Base-by-base conservation (phyloP, 1,284 basidiomycete genomes). In the Grifola frondosa region DNA sequence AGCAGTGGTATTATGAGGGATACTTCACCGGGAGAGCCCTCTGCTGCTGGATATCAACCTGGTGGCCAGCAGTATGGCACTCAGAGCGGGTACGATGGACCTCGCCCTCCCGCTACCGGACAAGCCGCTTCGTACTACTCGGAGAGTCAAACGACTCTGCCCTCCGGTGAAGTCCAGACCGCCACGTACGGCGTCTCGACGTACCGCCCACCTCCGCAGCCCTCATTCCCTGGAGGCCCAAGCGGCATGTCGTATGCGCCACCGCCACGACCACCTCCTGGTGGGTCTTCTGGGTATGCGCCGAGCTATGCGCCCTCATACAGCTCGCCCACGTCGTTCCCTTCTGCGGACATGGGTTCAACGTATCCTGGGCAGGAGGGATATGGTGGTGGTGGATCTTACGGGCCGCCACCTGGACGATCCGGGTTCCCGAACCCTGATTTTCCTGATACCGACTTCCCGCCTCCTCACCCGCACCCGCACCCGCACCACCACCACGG, bases 251-350 rank as follows among this genome's bases (percentile, higher is more conserved):
- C 30, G n/a, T 7, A 15, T n/a, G 6, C n/a, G 30, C 5, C 31
- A 22, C 32, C 37, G 32, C 2, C 33, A 23, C 26, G 22, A 13
- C 11, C 37, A 24, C 26, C 25, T 5, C 41, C 41, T 6, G 28
- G 11, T 5, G 28, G 22, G 7, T 15, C 33, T 4, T 11, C 43
- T 3, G 53, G 53, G 12, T 51, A 53, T 20, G 35, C 46, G 2
- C 52, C 52, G 9, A 48, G 51, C 37, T 58, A 58, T 35, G 36
- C 42, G 22, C 42, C 57, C 2, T 40, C 54, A 6, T 47, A 49
- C 26, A 39, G 44, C 26, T n/a, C 48, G 7, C 41, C 44, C 7
- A 15, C 48, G 6, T 29, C 35, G 32, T 52, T 50, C 42, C 52
- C 52, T 2, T 44, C 44, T 21, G 46, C 47, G 12, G 44, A 53